phyloP scores from a whole-genome alignment of 176 grass and related monocot genomes.

The Echinochloa phyllopogon region DNA sequence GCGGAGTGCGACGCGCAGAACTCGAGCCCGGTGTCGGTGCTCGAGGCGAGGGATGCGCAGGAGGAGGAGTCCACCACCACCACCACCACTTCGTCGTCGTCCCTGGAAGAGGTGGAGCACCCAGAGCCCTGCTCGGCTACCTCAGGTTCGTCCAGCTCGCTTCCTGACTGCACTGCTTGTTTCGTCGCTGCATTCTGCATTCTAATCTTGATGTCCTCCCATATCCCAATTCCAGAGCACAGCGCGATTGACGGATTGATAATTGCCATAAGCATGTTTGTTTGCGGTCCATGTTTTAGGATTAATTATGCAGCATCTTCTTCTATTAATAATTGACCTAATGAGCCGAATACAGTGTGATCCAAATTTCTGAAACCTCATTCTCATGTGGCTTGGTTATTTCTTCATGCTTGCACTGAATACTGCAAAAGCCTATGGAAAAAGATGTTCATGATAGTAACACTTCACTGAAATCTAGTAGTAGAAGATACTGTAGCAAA shows the following conservation, averaged over 20 bases:
- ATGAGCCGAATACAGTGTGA: neutral
- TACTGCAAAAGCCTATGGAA: constrained; percentile 21
- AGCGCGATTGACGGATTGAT: neutral
- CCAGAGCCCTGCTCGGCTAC: constrained; percentile 41
- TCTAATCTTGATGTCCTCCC: neutral
- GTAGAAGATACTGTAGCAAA: neutral
- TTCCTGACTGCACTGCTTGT: neutral
- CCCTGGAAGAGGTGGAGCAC: constrained; percentile 43
- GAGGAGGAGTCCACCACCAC: constrained; percentile 41
- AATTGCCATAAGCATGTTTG: neutral
- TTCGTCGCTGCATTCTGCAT: neutral
- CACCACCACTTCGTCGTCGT: constrained; percentile 35
- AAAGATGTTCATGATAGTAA: constrained; percentile 37
- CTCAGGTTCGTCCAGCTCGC: constrained; percentile 52
- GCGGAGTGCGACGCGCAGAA: constrained; percentile 26
- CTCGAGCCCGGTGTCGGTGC: constrained; percentile 89
- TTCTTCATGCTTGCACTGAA: constrained; percentile 15
- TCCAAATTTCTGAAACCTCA: neutral
- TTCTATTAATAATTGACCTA: neutral
- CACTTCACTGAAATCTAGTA: neutral
- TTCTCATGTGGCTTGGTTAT: neutral
- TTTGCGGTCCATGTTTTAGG: neutral
- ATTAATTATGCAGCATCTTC: constrained; percentile 4
- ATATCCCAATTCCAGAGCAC: neutral
- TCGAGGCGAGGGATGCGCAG: constrained; percentile 41